A percentile compares a stretch with the other conserved stretches of the same genome.
Conservation (phyloP, 2,329 filamentous ascomycete genomes). For the Cercospora sp. region DNA sequence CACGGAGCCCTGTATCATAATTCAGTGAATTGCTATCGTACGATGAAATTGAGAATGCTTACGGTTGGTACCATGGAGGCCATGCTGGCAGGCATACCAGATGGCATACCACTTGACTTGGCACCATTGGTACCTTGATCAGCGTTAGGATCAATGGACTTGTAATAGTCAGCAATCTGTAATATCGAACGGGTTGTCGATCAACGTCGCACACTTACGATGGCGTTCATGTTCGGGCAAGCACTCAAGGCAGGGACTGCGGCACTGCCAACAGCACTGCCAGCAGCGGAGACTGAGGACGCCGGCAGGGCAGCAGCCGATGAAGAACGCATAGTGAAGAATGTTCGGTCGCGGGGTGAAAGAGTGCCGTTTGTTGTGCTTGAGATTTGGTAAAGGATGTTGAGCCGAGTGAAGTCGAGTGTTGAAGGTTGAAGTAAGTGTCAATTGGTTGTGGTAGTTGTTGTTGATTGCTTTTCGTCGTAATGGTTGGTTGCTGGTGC, state of each 20-base stretch:
- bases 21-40: not conserved
- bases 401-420: not conserved
- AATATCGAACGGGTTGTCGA: not conserved
- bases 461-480: not conserved
- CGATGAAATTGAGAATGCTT: not conserved
- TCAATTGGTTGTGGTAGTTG: not conserved
- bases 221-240: not conserved
- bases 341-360: not conserved
- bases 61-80: not conserved
- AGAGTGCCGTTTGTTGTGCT: not conserved
- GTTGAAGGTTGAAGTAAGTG: not conserved
- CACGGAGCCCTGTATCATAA: not conserved
- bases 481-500: not conserved
- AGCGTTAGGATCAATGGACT: not conserved
- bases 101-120: not conserved
- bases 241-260: not conserved
- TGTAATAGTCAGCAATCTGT: not conserved
- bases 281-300: not conserved
- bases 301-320: not conserved
- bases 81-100: not conserved
- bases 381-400: not conserved
- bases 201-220: not conserved
- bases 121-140: slow-evolving; percentile 6
- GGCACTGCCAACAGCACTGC: not conserved
- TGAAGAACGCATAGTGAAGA: not conserved